These are phyloP conservation scores for Cordyceps militaris DNA, from an alignment of 2,329 filamentous ascomycete species.

Conservation along the genomic window DNA sequence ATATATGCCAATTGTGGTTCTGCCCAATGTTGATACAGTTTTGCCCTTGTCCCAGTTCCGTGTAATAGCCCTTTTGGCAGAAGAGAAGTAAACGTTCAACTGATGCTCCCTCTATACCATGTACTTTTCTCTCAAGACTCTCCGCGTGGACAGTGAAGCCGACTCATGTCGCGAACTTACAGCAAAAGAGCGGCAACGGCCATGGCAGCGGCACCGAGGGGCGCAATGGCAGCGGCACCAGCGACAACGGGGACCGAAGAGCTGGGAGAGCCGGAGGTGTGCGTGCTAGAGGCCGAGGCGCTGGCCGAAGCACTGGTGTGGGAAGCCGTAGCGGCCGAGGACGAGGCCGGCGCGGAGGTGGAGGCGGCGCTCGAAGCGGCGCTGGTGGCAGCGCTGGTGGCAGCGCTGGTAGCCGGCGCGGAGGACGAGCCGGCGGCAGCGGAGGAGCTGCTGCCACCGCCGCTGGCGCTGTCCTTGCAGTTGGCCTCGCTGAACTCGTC, in stretches of 20 bases:
- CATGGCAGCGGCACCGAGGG: neutral
- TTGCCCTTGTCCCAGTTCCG: neutral
- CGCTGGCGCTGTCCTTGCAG: constrained; percentile 16
- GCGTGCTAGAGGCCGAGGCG: neutral
- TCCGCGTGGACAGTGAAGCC: neutral
- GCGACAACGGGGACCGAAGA: neutral
- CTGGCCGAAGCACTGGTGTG: neutral
- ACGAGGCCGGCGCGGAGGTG: neutral
- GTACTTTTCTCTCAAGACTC: neutral
- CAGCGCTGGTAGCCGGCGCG: neutral
- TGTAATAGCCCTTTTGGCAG: neutral
- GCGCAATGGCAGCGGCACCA: constrained; percentile 7
- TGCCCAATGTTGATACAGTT: neutral
- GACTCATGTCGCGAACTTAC: neutral
- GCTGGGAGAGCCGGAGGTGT: neutral
- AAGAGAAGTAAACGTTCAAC: neutral
- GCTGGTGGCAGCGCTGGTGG: neutral
- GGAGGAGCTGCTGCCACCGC: neutral
- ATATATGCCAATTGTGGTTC: neutral
- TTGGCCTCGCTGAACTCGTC: constrained; percentile 18
- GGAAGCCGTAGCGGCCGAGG: neutral
- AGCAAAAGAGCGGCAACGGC: constrained; percentile 5
- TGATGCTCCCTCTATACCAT: neutral
- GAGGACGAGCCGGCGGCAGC: neutral
- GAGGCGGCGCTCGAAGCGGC: neutral